Evolutionary conservation across 805 yeast species (phyloP).

Genomic region (Kodamaea fukazawae): DNA sequence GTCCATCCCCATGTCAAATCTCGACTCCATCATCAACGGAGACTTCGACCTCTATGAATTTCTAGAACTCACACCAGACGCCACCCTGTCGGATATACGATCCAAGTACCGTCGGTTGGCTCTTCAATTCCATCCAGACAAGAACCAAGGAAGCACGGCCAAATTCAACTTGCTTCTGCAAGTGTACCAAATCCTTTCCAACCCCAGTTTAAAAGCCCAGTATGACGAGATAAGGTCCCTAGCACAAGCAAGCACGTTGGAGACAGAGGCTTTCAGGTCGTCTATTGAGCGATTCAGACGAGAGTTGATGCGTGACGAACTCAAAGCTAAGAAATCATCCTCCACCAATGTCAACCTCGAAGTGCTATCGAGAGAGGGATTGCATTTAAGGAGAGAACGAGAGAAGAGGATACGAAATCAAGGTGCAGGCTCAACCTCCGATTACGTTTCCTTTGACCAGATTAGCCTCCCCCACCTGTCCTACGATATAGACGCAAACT

Average conservation of each 20-base stretch:
- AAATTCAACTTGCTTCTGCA: constrained; percentile 31
- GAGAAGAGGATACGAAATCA: constrained; percentile 17
- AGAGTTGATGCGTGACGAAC: constrained; percentile 9
- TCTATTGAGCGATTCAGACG: constrained; percentile 7
- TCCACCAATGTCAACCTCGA: constrained; percentile 20
- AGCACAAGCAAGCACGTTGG: constrained; percentile 7
- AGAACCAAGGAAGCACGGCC: constrained; percentile 19
- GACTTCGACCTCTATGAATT: constrained; percentile 22
- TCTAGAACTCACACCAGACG: constrained; percentile 21
- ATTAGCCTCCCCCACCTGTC: constrained; percentile 13
- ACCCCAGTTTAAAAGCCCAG: constrained; percentile 21
- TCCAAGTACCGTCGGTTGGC: constrained; percentile 35
- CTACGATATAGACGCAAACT: constrained; percentile 1
- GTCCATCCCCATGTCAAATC: not conserved
- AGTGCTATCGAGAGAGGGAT: constrained; percentile 21
- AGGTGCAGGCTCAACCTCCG: not conserved
- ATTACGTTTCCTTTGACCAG: constrained; percentile 20
- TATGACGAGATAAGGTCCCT: constrained; percentile 30
- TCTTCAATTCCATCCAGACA: constrained; percentile 41
- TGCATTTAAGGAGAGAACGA: constrained; percentile 20
- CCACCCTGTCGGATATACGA: constrained; percentile 23
- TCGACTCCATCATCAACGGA: not conserved
- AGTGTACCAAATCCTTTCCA: constrained; percentile 31
- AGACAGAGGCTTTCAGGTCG: constrained; percentile 1
- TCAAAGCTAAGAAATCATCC: constrained; percentile 10